Base-by-base conservation (phyloP, 495 filamentous ascomycete species). In the Terfezia boudieri region DNA sequence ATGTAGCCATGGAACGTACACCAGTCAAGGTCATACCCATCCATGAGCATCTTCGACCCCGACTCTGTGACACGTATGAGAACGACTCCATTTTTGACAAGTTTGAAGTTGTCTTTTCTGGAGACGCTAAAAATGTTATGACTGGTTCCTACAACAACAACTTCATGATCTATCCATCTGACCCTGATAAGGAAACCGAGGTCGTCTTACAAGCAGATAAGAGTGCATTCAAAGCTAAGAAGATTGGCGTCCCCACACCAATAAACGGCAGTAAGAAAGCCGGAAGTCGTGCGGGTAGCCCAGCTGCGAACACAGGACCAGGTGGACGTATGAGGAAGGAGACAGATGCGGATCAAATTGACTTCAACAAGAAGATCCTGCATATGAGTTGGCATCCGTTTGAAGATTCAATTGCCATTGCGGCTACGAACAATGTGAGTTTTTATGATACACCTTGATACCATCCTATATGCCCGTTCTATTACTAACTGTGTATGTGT, bases 361-460 rank as follows among this genome's bases (percentile, higher is more conserved):
- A 98, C 67, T 98, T 96, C 72, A 96, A 98, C 76, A 98, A 98
- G 81, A 98, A 98, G 79, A 98, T 98, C 67, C 65, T 98, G 67
- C 90, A 98, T 67, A 98, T 98, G 90, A 96, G 90, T 71, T 98
- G 90, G 90, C 90, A 98, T 79, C 90, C 90, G 50, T 94, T 86
- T 66, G 90, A 98, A 72, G 90, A 98, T 71, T 95, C 89, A 70
- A 98, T 98, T 73, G 90, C 90, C 48, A 98, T 98, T 74, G 90
- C 90, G 56, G 90, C 90, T 51, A 98, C 90, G 57, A 98, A 98
- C 74, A 98, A 98, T 70, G 90, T 96, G 70, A 82, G 86, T 50
- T 2, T n/a, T 10, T 32, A 49, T 57, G 54, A 64, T 69, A 32
- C 26, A 32, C 26, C 26, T 32, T 7, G 26, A 32, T 32, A 7